Base-by-base conservation (phyloP, 805 yeast species). In the Ogataea philodendri region DNA sequence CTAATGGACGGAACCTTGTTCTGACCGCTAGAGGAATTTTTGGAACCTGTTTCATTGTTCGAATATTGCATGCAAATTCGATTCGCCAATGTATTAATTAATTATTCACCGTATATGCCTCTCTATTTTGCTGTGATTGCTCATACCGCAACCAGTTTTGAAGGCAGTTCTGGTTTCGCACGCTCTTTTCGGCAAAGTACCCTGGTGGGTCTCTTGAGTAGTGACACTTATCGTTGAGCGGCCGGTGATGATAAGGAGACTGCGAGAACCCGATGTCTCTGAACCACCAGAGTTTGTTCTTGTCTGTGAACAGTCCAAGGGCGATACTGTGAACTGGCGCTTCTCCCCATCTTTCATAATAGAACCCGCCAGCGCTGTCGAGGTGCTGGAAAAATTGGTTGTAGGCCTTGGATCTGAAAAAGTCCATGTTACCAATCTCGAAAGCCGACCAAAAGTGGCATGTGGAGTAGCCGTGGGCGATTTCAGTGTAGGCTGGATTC, bases 371-470 rank as follows among this genome's bases (percentile, higher is more conserved):
- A 1, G 78, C 62, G 28, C 64, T 59, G 54, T 86, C 93, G 44
- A 84, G 68, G 52, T 72, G 65, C 17, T 78, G 76, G 46, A 85
- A 82, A 56, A 75, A 84, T 27, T 69, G 70, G 23, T 65, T 57
- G 60, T 87, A 87, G 8, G 80, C 79, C 32, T 79, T 73, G 17
- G 77, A 62, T 52, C 89, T 67, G 78, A 84, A 86, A 54, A 87
- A 76, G 32, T 76, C 71, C 62, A 87, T 69, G 41, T 72, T 71
- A 9, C 82, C 95, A 45, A 87, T 74, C 57, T 87, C 96, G 56
- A 87, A 84, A 62, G 78, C 81, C 23, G 88, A 75, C 88, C 93
- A 84, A 69, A 84, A 83, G 60, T 86, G 95, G 59, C 96, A 87
- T 39, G 79, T 72, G 56, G 87, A 87, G 64, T 84, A 87, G 10